Evolutionary conservation across 2,329 filamentous ascomycete species (phyloP).

Genomic region (Teratosphaeria pseudoeucalypti): DNA sequence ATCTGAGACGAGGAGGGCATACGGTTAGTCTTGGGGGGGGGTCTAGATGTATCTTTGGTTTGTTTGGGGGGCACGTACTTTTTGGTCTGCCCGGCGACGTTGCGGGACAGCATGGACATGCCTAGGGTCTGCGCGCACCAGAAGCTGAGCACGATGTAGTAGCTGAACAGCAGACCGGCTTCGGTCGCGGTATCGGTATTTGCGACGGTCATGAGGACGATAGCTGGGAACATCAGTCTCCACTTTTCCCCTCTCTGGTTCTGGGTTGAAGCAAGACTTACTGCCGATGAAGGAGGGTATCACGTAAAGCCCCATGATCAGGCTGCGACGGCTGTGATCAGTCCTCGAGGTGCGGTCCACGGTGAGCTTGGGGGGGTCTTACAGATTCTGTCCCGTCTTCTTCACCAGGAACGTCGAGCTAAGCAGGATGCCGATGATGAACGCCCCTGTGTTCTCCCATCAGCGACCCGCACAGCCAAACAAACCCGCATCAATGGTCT

Average conservation of each 20-base stretch:
- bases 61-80: slow-evolving; percentile 30
- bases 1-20: neutral
- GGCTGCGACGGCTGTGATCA: neutral
- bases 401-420: slow-evolving; percentile 57
- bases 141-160: slow-evolving; percentile 69
- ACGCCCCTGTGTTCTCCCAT: slow-evolving; percentile 36
- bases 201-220: slow-evolving; percentile 58
- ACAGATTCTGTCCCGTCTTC: slow-evolving; percentile 57
- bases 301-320: slow-evolving; percentile 53
- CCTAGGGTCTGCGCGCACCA: slow-evolving; percentile 49
- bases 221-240: slow-evolving; percentile 27
- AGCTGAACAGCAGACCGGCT: slow-evolving; percentile 55
- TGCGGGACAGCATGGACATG: slow-evolving; percentile 34
- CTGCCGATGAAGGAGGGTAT: slow-evolving; percentile 59
- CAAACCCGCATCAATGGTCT: neutral
- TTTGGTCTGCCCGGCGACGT: slow-evolving; percentile 64
- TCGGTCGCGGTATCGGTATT: slow-evolving; percentile 49
- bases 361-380: slow-evolving; percentile 18
- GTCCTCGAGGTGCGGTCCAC: neutral
- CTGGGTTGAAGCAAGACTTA: neutral
- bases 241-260: neutral
- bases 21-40: no score
- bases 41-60: no score
- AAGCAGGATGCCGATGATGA: slow-evolving; percentile 62
- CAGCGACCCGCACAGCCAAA: neutral